These are phyloP conservation scores for Penicillium ucsense DNA, from an alignment of 495 filamentous ascomycete species.

Conservation along the genomic window DNA sequence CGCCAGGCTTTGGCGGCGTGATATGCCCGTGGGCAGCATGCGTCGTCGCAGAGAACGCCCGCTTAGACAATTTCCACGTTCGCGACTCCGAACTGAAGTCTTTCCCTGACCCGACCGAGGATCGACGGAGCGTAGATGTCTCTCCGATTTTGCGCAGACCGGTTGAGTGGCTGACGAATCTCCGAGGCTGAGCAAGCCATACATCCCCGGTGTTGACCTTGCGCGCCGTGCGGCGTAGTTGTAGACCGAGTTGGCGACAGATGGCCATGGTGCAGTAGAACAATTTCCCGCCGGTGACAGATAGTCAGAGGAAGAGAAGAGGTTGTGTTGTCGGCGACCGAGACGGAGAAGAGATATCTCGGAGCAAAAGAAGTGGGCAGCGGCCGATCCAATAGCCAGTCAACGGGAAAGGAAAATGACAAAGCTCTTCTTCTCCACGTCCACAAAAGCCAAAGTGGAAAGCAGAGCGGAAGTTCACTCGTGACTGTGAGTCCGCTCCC, in stretches of 20 bases:
- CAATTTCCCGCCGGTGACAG: neutral
- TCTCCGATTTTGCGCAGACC: conserved; percentile 13
- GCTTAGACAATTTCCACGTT: conserved; percentile 24
- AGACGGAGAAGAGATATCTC: neutral
- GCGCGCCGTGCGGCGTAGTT: conserved; percentile 26
- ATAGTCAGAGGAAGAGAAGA: conserved; percentile 1
- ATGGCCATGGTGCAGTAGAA: conserved; percentile 22
- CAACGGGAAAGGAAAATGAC: conserved; percentile 18
- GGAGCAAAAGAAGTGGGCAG: conserved; percentile 9
- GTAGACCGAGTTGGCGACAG: conserved; percentile 28
- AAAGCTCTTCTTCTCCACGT: conserved; percentile 4
- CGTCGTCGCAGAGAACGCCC: conserved; percentile 58
- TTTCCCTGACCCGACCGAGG: conserved; percentile 1
- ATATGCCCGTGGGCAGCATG: conserved; percentile 64
- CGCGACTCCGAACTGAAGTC: conserved; percentile 13
- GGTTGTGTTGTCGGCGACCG: neutral
- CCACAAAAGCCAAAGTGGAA: no score
- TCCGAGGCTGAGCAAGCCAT: conserved; percentile 24
- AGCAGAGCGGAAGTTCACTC: no score
- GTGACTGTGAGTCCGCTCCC: no score
- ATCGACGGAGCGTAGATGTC: conserved; percentile 7
- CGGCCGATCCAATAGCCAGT: conserved; percentile 16
- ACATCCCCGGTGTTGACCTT: conserved; percentile 19
- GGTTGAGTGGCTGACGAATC: conserved; percentile 22
- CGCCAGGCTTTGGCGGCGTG: conserved; percentile 77